These are phyloP conservation scores for Xylariaceae sp. DNA, from an alignment of 2,329 filamentous ascomycete species.

Conservation along the genomic window DNA sequence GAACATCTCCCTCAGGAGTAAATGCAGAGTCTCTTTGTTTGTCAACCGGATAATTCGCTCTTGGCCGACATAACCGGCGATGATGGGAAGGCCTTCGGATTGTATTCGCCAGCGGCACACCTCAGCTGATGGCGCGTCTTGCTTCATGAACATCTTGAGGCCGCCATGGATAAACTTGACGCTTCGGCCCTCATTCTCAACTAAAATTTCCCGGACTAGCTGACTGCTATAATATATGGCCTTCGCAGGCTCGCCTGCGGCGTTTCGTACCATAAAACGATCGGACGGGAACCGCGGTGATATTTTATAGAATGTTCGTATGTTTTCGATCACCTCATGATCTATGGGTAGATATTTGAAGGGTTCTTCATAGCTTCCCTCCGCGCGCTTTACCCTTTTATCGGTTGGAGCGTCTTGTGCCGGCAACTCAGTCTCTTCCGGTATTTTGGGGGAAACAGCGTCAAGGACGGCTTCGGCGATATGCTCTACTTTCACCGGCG, in stretches of 20 bases:
- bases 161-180: conserved; percentile 96
- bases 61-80: conserved; percentile 84
- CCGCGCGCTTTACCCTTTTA: conserved; percentile 40
- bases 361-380: conserved; percentile 71
- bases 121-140: conserved; percentile 80
- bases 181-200: conserved; percentile 80
- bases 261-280: conserved; percentile 95
- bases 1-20: conserved; percentile 93
- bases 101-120: conserved; percentile 95
- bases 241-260: conserved; percentile 79
- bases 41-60: conserved; percentile 69
- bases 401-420: conserved; percentile 32
- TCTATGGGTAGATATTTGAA: conserved; percentile 82
- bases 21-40: conserved; percentile 74
- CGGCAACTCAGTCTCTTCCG: conserved; percentile 20
- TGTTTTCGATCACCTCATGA: conserved; percentile 71
- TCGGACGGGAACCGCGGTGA: conserved; percentile 81
- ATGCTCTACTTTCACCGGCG: conserved; percentile 22
- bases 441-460: conserved; percentile 20
- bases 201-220: conserved; percentile 79
- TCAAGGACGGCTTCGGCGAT: conserved; percentile 13
- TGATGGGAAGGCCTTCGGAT: conserved; percentile 84
- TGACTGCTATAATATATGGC: conserved; percentile 94
- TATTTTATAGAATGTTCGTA: conserved; percentile 81
- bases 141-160: conserved; percentile 99